Percentiles rank a stretch among this genome's conserved stretches.
Conservation (phyloP, 148 eudicot species). For the Camellia lanceoleosa region DNA sequence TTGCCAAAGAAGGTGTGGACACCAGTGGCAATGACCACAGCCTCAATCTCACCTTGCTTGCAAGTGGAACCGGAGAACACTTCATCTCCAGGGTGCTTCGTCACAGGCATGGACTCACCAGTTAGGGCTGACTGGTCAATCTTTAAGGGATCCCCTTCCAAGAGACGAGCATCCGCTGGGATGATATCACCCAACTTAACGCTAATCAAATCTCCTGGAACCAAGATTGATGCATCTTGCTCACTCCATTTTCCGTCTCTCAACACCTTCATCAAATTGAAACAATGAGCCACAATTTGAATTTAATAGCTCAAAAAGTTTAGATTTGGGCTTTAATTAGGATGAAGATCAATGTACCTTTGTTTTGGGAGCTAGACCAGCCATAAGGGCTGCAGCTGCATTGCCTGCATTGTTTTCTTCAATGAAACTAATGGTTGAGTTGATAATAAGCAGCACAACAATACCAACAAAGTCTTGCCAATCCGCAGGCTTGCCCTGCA, state of each 20-base stretch:
- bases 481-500: constrained; percentile 66
- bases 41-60: constrained; percentile 80
- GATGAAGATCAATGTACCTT: constrained; percentile 28
- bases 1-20: constrained; percentile 76
- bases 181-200: constrained; percentile 77
- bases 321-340: neutral
- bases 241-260: constrained; percentile 77
- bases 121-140: constrained; percentile 81
- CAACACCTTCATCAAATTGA: constrained; percentile 33
- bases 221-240: constrained; percentile 60
- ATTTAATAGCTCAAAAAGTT: neutral
- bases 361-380: constrained; percentile 65
- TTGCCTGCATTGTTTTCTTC: constrained; percentile 75
- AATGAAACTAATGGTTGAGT: constrained; percentile 73
- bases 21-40: constrained; percentile 76
- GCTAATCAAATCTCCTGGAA: constrained; percentile 74
- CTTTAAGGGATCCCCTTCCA: constrained; percentile 75
- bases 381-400: constrained; percentile 83
- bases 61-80: constrained; percentile 82
- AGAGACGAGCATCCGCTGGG: constrained; percentile 80
- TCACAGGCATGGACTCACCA: constrained; percentile 71
- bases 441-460: constrained; percentile 55
- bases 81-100: constrained; percentile 50
- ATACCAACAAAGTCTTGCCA: constrained; percentile 82
- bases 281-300: neutral